phyloP scores from a whole-genome alignment of 352 stramenopile genomes.

The Phytophthora sansomeana region DNA sequence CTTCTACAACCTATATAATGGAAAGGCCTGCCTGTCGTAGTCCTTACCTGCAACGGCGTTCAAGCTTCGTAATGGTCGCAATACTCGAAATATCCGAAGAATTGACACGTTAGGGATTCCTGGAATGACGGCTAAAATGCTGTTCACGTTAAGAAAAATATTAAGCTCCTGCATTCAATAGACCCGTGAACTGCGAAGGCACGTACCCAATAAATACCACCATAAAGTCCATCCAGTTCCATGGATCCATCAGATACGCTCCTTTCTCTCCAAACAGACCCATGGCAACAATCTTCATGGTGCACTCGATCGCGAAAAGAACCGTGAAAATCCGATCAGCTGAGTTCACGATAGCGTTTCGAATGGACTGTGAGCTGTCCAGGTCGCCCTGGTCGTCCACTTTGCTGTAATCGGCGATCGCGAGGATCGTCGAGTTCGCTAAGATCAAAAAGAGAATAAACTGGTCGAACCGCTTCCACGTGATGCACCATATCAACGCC shows the following conservation, averaged over 20 bases:
- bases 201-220: constrained; percentile 87
- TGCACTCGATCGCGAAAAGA: constrained; percentile 89
- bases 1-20: neutral
- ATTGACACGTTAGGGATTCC: constrained; percentile 72
- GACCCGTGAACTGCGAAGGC: no score
- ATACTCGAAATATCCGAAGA: constrained; percentile 66
- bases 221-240: constrained; percentile 93
- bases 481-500: constrained; percentile 71
- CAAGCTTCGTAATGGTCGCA: constrained; percentile 64
- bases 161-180: neutral
- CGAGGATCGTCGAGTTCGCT: constrained; percentile 85
- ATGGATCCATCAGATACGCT: constrained; percentile 87
- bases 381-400: constrained; percentile 51
- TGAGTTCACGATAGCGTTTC: constrained; percentile 70
- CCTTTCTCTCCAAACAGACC: constrained; percentile 74
- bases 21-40: no score
- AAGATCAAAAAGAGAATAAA: constrained; percentile 89
- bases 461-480: constrained; percentile 80
- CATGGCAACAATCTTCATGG: constrained; percentile 92
- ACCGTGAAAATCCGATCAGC: constrained; percentile 64
- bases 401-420: constrained; percentile 78
- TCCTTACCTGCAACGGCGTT: constrained; percentile 65
- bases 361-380: constrained; percentile 47
- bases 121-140: constrained; percentile 69
- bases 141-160: constrained; percentile 16